These are phyloP conservation scores for Yamadazyma takamatsuzukensis DNA, from an alignment of 805 yeast species.

Conservation along the genomic window DNA sequence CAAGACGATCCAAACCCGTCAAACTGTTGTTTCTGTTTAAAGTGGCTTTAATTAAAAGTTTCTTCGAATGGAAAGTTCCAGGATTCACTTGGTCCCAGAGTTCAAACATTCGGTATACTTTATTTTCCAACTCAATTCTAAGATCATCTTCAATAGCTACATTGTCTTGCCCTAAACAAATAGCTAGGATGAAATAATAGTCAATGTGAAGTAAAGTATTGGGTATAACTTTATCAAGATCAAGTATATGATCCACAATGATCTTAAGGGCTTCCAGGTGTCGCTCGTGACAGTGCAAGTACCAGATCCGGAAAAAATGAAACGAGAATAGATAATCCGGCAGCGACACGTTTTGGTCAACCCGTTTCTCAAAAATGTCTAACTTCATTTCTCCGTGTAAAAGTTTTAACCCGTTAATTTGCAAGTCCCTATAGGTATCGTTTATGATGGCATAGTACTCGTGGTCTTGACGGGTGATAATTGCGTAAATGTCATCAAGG, in stretches of 20 bases:
- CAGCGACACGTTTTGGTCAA: constrained; percentile 1
- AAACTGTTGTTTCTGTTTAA: constrained; percentile 13
- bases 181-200: constrained; percentile 12
- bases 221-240: constrained; percentile 19
- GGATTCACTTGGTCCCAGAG: constrained; percentile 36
- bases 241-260: constrained; percentile 13
- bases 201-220: constrained; percentile 19
- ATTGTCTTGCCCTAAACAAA: constrained; percentile 11
- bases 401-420: constrained; percentile 5
- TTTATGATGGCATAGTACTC: constrained; percentile 5
- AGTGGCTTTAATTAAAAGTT: constrained; percentile 30
- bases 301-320: constrained; percentile 9
- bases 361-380: constrained; percentile 6
- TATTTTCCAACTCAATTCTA: constrained; percentile 18
- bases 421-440: constrained; percentile 3
- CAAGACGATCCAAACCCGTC: constrained; percentile 34
- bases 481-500: constrained; percentile 1
- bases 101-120: constrained; percentile 21
- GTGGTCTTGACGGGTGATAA: constrained; percentile 4
- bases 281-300: constrained; percentile 13
- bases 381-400: constrained; percentile 9
- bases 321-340: constrained; percentile 10
- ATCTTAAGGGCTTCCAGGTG: constrained; percentile 16
- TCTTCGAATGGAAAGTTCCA: constrained; percentile 35
- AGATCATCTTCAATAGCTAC: constrained; percentile 2